These are phyloP conservation scores for Kwoniella bestiolae DNA, from an alignment of 768 basidiomycete species.

Conservation along the genomic window DNA sequence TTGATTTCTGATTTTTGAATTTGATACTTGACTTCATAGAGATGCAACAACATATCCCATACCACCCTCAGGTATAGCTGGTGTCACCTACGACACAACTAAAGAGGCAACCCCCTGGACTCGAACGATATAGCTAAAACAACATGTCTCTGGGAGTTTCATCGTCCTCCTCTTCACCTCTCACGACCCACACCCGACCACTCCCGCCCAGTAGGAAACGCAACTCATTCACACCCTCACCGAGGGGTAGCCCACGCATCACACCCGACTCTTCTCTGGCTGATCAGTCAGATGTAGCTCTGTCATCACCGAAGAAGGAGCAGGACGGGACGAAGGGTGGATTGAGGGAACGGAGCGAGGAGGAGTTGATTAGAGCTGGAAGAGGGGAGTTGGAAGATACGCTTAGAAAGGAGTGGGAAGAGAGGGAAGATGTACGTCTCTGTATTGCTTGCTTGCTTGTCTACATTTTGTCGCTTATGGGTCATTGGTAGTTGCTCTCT, in stretches of 20 bases:
- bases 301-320: slow-evolving; percentile 4
- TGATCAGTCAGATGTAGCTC: neutral
- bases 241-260: slow-evolving; percentile 17
- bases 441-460: neutral
- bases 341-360: slow-evolving; percentile 40
- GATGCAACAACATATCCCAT: no score
- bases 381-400: slow-evolving; percentile 35
- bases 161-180: slow-evolving; percentile 10
- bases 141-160: slow-evolving; percentile 25
- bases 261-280: slow-evolving; percentile 5
- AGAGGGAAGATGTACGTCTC: slow-evolving; percentile 31
- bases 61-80: no score
- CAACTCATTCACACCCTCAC: slow-evolving; percentile 26
- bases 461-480: neutral
- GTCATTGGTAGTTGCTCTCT: neutral
- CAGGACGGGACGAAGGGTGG: slow-evolving; percentile 33
- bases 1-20: slow-evolving; percentile 1
- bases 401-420: slow-evolving; percentile 35
- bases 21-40: no score
- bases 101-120: no score
- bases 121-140: no score
- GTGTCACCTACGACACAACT: no score
- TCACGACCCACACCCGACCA: slow-evolving; percentile 26
- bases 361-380: slow-evolving; percentile 30
- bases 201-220: slow-evolving; percentile 32